Conservation (phyloP, 208 protist species). For the Crithidia fasciculata region DNA sequence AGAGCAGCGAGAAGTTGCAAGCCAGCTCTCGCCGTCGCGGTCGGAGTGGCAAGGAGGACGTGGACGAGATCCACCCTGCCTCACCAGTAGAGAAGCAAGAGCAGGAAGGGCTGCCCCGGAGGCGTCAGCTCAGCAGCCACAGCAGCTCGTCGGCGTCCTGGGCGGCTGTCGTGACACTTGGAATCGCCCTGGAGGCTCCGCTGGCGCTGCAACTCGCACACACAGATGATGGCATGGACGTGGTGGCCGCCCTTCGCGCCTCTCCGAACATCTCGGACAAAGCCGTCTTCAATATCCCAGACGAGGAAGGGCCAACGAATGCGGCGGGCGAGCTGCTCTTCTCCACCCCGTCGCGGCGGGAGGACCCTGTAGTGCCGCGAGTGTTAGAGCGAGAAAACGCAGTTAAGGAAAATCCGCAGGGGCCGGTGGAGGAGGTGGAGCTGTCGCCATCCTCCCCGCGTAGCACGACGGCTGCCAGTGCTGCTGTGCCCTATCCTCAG, state of each 20-base stretch:
- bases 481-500: not conserved
- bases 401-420: not conserved
- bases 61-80: constrained; percentile 14
- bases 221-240: constrained; percentile 22
- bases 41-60: constrained; percentile 3
- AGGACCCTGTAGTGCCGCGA: constrained; percentile 12
- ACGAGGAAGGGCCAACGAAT: constrained; percentile 17
- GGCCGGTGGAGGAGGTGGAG: constrained; percentile 15
- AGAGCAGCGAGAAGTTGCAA: not conserved
- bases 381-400: constrained; percentile 11
- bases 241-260: constrained; percentile 27
- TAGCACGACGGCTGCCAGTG: constrained; percentile 5
- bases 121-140: not conserved
- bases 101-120: not conserved
- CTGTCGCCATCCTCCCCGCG: constrained; percentile 19
- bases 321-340: constrained; percentile 6
- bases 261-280: constrained; percentile 2
- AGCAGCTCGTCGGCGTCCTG: not conserved
- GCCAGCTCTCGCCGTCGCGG: not conserved
- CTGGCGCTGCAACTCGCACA: constrained; percentile 37
- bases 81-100: not conserved
- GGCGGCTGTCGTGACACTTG: constrained; percentile 30
- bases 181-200: constrained; percentile 29
- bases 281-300: constrained; percentile 22
- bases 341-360: constrained; percentile 9